These are phyloP conservation scores for Remersonia thermophila DNA, from an alignment of 2,329 filamentous ascomycete genomes.

Conservation along the genomic window DNA sequence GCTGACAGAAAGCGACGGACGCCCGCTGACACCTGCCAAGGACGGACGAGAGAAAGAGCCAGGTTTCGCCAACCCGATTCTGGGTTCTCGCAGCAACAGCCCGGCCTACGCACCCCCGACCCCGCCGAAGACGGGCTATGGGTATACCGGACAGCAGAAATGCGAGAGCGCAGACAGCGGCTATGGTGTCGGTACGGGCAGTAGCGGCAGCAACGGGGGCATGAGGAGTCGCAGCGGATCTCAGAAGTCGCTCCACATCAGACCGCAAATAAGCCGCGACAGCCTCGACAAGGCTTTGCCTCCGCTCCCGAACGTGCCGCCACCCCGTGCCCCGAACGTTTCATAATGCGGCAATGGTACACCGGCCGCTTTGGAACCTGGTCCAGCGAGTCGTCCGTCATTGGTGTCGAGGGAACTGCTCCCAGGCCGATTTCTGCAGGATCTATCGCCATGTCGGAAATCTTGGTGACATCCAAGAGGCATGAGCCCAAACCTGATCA, in stretches of 20 bases:
- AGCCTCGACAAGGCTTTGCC: constrained; percentile 50
- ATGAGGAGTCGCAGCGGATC: constrained; percentile 20
- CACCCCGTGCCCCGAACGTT: constrained; percentile 7
- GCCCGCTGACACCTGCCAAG: constrained; percentile 32
- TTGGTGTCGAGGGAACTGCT: constrained; percentile 12
- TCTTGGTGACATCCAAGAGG: background rate
- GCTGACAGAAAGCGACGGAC: constrained; percentile 21
- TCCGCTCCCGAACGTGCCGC: constrained; percentile 32
- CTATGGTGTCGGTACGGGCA: constrained; percentile 26
- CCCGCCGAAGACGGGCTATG: constrained; percentile 31
- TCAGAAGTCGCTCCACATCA: constrained; percentile 23
- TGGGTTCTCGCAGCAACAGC: constrained; percentile 12
- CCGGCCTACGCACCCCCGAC: constrained; percentile 28
- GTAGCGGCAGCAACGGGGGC: constrained; percentile 18
- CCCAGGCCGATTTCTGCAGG: constrained; percentile 7
- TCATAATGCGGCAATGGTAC: constrained; percentile 10
- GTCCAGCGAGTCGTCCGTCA: background rate
- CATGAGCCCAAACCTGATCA: background rate
- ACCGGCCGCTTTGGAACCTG: background rate
- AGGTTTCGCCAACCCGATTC: constrained; percentile 24
- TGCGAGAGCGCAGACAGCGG: constrained; percentile 37
- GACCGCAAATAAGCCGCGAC: constrained; percentile 35
- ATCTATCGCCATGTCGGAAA: constrained; percentile 1
- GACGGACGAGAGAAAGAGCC: constrained; percentile 21
- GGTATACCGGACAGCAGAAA: constrained; percentile 24